Evolutionary conservation across 495 filamentous ascomycete species (phyloP).

Genomic region (Choiromyces venosus): DNA sequence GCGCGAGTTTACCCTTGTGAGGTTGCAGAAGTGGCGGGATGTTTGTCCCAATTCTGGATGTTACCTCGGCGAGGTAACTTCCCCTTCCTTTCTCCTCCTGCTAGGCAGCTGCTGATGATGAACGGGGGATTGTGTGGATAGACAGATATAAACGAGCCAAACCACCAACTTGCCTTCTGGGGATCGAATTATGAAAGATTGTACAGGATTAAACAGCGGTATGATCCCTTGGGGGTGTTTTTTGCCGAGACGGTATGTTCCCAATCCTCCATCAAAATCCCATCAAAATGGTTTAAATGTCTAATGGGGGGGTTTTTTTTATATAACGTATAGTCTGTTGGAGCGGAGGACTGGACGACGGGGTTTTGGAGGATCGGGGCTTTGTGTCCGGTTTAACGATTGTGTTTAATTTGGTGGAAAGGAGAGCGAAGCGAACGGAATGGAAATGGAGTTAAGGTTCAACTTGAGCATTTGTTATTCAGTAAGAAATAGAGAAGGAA

Average conservation of each 20-base stretch:
- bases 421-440: no score
- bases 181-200: conserved; percentile 45
- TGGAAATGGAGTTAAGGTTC: no score
- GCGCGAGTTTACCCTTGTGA: conserved; percentile 43
- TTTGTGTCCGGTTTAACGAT: conserved; percentile 32
- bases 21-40: conserved; percentile 44
- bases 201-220: conserved; percentile 49
- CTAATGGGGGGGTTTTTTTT: no score
- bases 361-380: conserved; percentile 11
- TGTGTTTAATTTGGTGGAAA: no score
- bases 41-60: conserved; percentile 46
- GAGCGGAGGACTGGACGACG: conserved; percentile 48
- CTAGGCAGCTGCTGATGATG: neutral
- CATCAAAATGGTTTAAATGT: neutral
- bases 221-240: conserved; percentile 52
- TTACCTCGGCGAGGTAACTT: conserved; percentile 47
- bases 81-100: no score
- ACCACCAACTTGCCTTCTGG: conserved; percentile 58
- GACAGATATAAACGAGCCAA: conserved; percentile 55
- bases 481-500: no score
- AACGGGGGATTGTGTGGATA: no score
- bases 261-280: no score
- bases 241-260: conserved; percentile 45
- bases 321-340: conserved; percentile 45
- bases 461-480: no score